Evolutionary conservation across 2,329 filamentous ascomycete species (phyloP).

Genomic region (Chrysoporthe deuterocubensis): DNA sequence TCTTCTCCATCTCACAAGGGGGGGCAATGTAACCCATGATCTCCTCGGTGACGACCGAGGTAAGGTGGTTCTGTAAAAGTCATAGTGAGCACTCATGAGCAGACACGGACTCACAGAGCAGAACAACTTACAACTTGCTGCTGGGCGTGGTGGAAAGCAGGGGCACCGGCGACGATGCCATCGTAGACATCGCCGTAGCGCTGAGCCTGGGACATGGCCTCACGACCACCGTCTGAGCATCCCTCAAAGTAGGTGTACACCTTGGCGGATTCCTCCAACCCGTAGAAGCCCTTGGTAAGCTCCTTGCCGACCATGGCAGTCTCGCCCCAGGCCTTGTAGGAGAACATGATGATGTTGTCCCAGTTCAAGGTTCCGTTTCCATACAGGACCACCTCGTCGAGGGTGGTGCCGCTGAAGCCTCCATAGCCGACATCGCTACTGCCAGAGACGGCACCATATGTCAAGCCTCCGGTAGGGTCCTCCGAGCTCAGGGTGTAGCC

Average conservation of each 20-base stretch:
- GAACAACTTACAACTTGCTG: constrained; percentile 35
- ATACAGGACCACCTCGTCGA: constrained; percentile 44
- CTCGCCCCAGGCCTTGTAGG: constrained; percentile 56
- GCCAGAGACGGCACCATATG: constrained; percentile 46
- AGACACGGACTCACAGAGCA: too few species aligned
- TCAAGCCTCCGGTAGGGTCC: constrained; percentile 43
- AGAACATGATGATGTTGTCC: constrained; percentile 53
- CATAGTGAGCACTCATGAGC: background rate
- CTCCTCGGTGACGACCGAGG: constrained; percentile 42
- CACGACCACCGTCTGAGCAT: constrained; percentile 52
- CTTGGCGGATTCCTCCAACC: constrained; percentile 30
- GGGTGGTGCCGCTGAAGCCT: constrained; percentile 42
- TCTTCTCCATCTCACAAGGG: constrained; percentile 51
- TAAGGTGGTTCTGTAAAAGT: constrained; percentile 19
- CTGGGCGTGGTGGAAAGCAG: constrained; percentile 48
- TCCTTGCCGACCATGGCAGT: constrained; percentile 53
- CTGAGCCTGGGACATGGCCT: constrained; percentile 52
- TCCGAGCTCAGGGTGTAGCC: constrained; percentile 44
- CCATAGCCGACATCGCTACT: constrained; percentile 50
- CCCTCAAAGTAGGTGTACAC: constrained; percentile 58
- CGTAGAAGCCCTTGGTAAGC: constrained; percentile 47
- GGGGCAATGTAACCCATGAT: constrained; percentile 47
- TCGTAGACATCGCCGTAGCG: constrained; percentile 47
- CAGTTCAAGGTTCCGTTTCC: constrained; percentile 58
- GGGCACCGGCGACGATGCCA: constrained; percentile 50